Percentiles rank a stretch among this genome's conserved stretches.
These are phyloP conservation scores for Leucosporidium yakuticum DNA, from an alignment of 768 basidiomycete species.

Conservation along the genomic window DNA sequence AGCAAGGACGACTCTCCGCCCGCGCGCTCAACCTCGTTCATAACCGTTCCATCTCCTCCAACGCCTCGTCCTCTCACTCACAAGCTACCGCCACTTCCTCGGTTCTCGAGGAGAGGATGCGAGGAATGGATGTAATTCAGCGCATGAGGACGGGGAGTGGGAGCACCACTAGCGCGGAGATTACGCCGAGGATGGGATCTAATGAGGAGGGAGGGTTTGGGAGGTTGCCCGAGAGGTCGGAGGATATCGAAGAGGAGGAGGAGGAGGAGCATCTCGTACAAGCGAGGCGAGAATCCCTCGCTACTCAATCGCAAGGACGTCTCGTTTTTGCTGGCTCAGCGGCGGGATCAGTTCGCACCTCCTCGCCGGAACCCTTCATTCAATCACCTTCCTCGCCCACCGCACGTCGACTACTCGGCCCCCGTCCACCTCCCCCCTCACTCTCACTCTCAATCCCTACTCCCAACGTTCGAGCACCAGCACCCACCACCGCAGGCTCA, in stretches of 20 bases:
- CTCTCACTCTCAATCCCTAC: not conserved
- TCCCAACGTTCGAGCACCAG: too few relatives aligned
- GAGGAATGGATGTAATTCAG: conserved; percentile 32
- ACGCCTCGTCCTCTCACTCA: conserved; percentile 13
- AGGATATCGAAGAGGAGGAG: not conserved
- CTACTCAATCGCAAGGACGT: not conserved
- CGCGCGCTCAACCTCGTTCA: conserved; percentile 12
- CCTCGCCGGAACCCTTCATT: not conserved
- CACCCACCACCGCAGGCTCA: too few relatives aligned
- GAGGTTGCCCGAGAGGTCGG: not conserved
- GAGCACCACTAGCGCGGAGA: not conserved
- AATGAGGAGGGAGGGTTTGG: not conserved
- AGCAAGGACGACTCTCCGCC: conserved; percentile 9
- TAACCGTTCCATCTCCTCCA: conserved; percentile 1
- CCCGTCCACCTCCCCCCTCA: conserved; percentile 7
- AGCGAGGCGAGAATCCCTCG: not conserved
- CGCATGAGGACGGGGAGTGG: conserved; percentile 19
- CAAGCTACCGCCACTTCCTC: conserved; percentile 24
- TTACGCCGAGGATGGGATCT: not conserved
- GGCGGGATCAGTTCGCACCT: too few relatives aligned
- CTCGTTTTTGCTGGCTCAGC: too few relatives aligned
- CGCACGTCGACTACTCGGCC: conserved; percentile 1
- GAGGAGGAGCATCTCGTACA: not conserved
- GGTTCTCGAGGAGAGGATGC: conserved; percentile 27
- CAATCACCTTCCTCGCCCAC: conserved; percentile 17